Evolutionary conservation across 352 stramenopile species (phyloP), one percentile per base, ranked within the genome.

Genomic region (Phytophthora sojae): DNA sequence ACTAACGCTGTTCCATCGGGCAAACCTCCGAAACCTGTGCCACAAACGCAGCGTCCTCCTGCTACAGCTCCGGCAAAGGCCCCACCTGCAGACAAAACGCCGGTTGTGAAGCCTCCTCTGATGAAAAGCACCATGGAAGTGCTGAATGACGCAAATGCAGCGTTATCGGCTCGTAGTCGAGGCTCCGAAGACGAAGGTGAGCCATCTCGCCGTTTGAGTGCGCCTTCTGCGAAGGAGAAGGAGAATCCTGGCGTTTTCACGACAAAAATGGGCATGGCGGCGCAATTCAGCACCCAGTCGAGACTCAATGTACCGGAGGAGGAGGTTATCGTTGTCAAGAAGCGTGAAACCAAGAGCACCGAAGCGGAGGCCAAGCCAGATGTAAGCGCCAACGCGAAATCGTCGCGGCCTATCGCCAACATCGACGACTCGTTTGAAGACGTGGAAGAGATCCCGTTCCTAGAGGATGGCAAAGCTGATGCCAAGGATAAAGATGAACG

Each of bases 391-490:
- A 60, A 55, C 12, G 35, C 71, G 5, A 85, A 80, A 52, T 37
- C 29, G 2, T 39, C 52, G 3, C 52, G 30, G 2, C 54, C 54
- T 11, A 61, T 73, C n/a, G 23, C 74, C 1, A 71, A 77, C 23
- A 44, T 88, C 1, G 82, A 93, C 17, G 81, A 92, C 42, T 80
- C 77, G n/a, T 81, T 89, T n/a, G 87, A 95, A 12, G 87, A 93
- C 25, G 79, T 95, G 2, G 87, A 95, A 56, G 87, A 95, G 42
- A 93, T 95, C 21, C 85, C 85, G 2, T 93, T 93, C 64, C 55
- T 95, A 1, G 84, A 93, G 42, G 82, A 92, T 23, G 57, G 68
- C 1, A 86, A 87, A 35, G 56, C 79, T 6, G 73, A 90, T 14
- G 45, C 77, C 0, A 91, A 91, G 62, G 21, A 35, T 7, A 54